Percentiles rank a stretch among this genome's conserved stretches.
Conservation (phyloP, 1,139 yeast genomes). For the Hyphopichia burtonii region DNA sequence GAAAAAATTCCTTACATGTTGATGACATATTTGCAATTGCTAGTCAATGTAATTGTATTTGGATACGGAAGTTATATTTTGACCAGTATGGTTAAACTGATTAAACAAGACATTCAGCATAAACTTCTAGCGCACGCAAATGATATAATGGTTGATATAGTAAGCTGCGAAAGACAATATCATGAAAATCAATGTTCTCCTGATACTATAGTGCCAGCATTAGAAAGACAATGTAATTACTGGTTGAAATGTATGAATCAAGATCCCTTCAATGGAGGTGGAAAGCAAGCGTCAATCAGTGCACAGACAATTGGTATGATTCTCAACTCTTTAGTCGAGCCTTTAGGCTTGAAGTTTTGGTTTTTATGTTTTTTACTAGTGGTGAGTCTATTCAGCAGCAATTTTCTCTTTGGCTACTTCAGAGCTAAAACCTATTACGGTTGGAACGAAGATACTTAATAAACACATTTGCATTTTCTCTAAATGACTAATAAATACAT, state of each 20-base stretch:
- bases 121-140: slow-evolving; percentile 43
- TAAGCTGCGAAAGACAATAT: slow-evolving; percentile 51
- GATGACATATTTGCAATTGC: slow-evolving; percentile 58
- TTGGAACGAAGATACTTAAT: slow-evolving; percentile 7
- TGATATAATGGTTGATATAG: slow-evolving; percentile 39
- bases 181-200: slow-evolving; percentile 57
- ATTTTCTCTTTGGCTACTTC: slow-evolving; percentile 44
- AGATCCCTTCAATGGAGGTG: slow-evolving; percentile 41
- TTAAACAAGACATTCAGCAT: slow-evolving; percentile 51
- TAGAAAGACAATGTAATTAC: slow-evolving; percentile 53
- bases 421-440: slow-evolving; percentile 48
- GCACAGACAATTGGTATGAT: slow-evolving; percentile 65
- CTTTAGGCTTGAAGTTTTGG: slow-evolving; percentile 59
- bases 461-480: background rate
- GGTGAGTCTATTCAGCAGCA: slow-evolving; percentile 32
- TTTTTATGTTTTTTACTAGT: slow-evolving; percentile 33
- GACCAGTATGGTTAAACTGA: slow-evolving; percentile 42
- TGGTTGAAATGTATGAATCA: slow-evolving; percentile 67
- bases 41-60: slow-evolving; percentile 46
- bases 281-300: slow-evolving; percentile 51
- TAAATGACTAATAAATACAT: too few species aligned
- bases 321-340: slow-evolving; percentile 63
- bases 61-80: slow-evolving; percentile 42
- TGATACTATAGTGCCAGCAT: slow-evolving; percentile 56
- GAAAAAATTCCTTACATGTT: slow-evolving; percentile 49